Evolutionary conservation across 2,329 filamentous ascomycete genomes (phyloP).

Genomic region (Rhinocladiella mackenziei): DNA sequence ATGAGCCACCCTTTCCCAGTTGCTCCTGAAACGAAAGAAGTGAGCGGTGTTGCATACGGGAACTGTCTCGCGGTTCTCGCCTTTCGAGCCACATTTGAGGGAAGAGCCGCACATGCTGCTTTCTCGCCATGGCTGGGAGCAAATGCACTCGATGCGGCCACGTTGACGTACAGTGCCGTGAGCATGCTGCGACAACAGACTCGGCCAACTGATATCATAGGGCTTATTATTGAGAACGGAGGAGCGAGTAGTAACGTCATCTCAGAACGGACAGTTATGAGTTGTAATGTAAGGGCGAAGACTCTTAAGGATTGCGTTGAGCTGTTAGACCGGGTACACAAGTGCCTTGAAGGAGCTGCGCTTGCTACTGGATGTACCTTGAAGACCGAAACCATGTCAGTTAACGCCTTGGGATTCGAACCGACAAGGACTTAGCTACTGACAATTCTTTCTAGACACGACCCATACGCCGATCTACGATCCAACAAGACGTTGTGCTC

Average conservation of each 20-base stretch:
- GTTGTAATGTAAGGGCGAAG: background rate
- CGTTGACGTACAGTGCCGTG: background rate
- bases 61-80: background rate
- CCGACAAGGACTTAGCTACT: background rate
- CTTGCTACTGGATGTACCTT: background rate
- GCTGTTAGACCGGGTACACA: background rate
- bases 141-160: background rate
- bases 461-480: background rate
- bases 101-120: background rate
- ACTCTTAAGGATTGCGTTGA: background rate
- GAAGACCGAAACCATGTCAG: background rate
- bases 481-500: background rate
- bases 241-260: background rate
- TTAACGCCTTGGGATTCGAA: background rate
- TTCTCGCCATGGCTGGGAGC: background rate
- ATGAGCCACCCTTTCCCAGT: conserved; percentile 38
- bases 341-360: background rate
- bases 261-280: background rate
- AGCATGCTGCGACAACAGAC: background rate
- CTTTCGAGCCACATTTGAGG: background rate
- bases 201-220: background rate
- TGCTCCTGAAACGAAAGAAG: background rate
- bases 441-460: background rate
- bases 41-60: background rate
- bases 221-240: background rate